A percentile compares a stretch with the other conserved stretches of the same genome.
Evolutionary conservation across 2,329 filamentous ascomycete genomes (phyloP).

Genomic region (Fusarium penzigii): DNA sequence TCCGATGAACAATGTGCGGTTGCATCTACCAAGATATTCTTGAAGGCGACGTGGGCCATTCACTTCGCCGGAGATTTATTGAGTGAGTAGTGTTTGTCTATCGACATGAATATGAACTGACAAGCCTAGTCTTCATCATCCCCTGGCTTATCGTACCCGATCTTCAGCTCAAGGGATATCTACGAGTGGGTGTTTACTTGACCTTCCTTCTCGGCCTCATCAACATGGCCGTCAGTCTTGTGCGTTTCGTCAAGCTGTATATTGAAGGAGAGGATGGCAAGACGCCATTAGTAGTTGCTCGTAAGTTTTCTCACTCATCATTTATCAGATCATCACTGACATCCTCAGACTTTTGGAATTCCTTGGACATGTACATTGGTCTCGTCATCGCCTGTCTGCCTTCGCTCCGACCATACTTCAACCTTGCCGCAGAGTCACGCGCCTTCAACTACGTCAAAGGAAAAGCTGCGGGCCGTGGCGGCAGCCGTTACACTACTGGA

Average conservation of each 20-base stretch:
- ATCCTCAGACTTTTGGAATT: slow-evolving; percentile 7
- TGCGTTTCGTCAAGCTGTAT: slow-evolving; percentile 11
- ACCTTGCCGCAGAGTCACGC: slow-evolving; percentile 13
- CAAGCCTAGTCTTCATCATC: slow-evolving; percentile 2
- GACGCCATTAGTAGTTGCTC: background rate
- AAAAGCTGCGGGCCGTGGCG: background rate
- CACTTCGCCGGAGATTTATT: slow-evolving; percentile 16
- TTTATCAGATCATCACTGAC: background rate
- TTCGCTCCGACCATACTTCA: slow-evolving; percentile 14
- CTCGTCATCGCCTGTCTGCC: slow-evolving; percentile 14
- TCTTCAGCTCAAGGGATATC: slow-evolving; percentile 10
- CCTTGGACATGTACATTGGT: slow-evolving; percentile 9
- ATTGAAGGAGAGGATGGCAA: background rate
- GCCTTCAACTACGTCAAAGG: slow-evolving; percentile 10
- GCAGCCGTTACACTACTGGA: too few species aligned
- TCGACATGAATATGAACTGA: background rate
- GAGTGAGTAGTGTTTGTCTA: background rate
- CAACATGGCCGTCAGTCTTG: slow-evolving; percentile 7
- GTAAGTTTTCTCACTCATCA: background rate
- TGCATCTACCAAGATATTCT: background rate
- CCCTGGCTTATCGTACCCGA: slow-evolving; percentile 11
- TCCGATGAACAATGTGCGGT: background rate
- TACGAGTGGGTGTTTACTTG: slow-evolving; percentile 5
- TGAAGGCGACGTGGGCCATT: slow-evolving; percentile 7
- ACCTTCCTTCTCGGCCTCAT: slow-evolving; percentile 15